A percentile compares a stretch with the other conserved stretches of the same genome.
These are phyloP conservation scores for Citrullus amarus DNA, from an alignment of 306 rosid genomes.

Conservation along the genomic window DNA sequence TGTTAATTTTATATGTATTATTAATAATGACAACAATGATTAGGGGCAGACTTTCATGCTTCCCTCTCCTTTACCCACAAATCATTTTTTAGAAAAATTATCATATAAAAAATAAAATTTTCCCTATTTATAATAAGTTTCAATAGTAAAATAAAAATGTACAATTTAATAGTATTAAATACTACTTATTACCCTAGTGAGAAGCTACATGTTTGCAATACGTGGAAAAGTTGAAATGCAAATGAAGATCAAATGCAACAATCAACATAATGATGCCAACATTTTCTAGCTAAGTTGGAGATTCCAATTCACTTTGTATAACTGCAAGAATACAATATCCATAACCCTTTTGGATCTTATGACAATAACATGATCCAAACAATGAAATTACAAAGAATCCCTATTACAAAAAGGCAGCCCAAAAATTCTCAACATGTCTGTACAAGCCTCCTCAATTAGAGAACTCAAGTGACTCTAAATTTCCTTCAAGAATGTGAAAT, in stretches of 20 bases:
- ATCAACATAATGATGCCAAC: not conserved
- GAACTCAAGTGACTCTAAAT: not conserved
- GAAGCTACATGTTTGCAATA: not conserved
- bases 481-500: not conserved
- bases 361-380: not conserved
- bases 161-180: no score
- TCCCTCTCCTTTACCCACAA: no score
- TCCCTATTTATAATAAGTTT: no score
- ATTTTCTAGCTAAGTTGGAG: not conserved
- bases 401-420: not conserved
- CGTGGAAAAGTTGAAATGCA: not conserved
- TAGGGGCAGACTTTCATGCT: no score
- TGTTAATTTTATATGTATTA: no score
- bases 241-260: not conserved
- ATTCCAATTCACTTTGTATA: not conserved
- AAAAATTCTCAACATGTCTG: not conserved
- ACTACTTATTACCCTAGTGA: no score
- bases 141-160: no score
- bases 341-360: not conserved
- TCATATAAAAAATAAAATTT: no score
- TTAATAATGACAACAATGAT: no score
- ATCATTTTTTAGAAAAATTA: no score
- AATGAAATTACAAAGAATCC: not conserved
- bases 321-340: not conserved
- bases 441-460: slow-evolving; percentile 4